A percentile compares a stretch with the other conserved stretches of the same genome.
Evolutionary conservation across 345 rosid species (phyloP).

Genomic region (Lumnitzera littorea): DNA sequence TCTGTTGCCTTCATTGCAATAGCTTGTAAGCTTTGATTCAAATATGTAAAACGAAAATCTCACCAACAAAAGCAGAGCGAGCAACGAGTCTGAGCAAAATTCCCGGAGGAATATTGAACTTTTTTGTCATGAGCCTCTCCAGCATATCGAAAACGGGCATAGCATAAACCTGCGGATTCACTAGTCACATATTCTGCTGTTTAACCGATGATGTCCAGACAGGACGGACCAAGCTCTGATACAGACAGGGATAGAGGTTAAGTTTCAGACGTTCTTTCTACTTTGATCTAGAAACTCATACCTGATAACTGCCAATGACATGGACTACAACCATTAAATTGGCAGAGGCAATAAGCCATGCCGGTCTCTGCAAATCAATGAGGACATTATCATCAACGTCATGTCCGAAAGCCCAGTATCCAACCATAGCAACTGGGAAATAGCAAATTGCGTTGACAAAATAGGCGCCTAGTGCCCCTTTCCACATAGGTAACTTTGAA

Average conservation of each 20-base stretch:
- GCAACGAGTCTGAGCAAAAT: conserved; percentile 44
- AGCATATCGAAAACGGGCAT: conserved; percentile 87
- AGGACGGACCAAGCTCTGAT: neutral
- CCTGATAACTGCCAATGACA: conserved; percentile 95
- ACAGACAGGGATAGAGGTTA: neutral
- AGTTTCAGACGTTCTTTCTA: neutral
- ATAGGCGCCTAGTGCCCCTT: conserved; percentile 74
- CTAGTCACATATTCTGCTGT: neutral
- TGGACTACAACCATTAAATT: conserved; percentile 93
- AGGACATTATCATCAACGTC: conserved; percentile 85
- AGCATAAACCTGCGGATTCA: conserved; percentile 54
- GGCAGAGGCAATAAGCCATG: conserved; percentile 89
- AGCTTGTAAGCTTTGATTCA: neutral
- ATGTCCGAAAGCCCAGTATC: conserved; percentile 79
- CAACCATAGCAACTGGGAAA: conserved; percentile 84
- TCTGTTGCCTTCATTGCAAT: too few relatives aligned
- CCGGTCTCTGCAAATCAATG: conserved; percentile 47
- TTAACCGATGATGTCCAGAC: neutral
- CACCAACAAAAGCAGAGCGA: conserved; percentile 84
- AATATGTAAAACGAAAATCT: conserved; percentile 10
- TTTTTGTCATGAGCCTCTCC: conserved; percentile 52
- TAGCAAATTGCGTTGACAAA: conserved; percentile 84
- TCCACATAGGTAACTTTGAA: conserved; percentile 87
- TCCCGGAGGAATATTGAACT: conserved; percentile 50
- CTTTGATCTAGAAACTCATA: conserved; percentile 2